Percentiles rank a stretch among this genome's conserved stretches.
Evolutionary conservation across 495 filamentous ascomycete genomes (phyloP).

Genomic region (Peziza echinospora): DNA sequence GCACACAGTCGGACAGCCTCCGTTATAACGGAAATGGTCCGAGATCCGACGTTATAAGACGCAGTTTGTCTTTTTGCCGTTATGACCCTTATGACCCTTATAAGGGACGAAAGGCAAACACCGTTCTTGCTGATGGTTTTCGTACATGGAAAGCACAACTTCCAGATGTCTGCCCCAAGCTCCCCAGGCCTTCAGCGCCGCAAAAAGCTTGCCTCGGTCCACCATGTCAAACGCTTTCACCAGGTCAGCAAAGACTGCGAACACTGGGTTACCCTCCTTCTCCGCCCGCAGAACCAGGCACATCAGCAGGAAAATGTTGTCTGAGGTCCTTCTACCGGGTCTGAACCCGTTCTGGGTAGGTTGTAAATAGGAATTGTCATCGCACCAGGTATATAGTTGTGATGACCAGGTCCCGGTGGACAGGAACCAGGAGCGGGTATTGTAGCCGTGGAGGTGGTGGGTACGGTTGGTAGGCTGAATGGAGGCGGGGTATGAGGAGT

Average conservation of each 20-base stretch:
- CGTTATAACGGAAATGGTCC: no score
- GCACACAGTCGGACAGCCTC: no score
- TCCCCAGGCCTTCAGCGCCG: background rate
- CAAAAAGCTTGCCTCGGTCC: background rate
- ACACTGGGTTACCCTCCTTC: background rate
- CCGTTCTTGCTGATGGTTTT: no score
- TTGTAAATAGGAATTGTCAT: background rate
- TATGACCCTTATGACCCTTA: no score
- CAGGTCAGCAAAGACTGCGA: background rate
- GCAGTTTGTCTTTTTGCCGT: no score
- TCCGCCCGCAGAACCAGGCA: background rate
- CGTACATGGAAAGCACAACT: background rate
- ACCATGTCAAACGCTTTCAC: background rate
- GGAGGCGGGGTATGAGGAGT: no score
- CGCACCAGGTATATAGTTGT: background rate
- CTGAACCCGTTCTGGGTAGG: background rate
- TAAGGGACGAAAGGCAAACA: no score
- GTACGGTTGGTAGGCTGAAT: no score
- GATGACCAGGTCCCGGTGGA: no score
- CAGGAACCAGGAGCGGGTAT: no score
- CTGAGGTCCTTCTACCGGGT: background rate
- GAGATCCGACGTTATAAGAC: no score
- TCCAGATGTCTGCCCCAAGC: background rate
- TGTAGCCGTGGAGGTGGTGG: no score
- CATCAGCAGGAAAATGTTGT: background rate